Evolutionary conservation across 163 green algal genomes (phyloP), one percentile per base, ranked within the genome.

Genomic region (Volvox carteri): DNA sequence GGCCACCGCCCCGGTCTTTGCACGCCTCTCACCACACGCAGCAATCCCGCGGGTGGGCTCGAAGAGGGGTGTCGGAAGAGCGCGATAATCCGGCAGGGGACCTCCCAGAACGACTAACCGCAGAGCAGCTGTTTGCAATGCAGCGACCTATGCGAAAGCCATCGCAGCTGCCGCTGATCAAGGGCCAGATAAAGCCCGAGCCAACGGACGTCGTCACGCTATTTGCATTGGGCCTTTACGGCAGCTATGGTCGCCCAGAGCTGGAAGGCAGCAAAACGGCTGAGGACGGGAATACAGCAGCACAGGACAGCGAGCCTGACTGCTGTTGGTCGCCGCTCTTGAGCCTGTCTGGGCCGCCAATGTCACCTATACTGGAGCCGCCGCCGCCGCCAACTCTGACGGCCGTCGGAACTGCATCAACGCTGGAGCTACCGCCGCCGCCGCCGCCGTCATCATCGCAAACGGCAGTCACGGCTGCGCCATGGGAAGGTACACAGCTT

Each of bases 191-290:
- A 25, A 46, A 79, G 35, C 65, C 65, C 3, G 81, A 87, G 81
- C 68, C 60, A 12, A 88, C 83, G 30, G 68, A 81, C 68, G 50
- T 21, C 14, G 37, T 73, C 23, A 46, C 28, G 67, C 83, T 88
- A 4, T 88, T 88, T 35, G 83, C 83, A 25, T 52, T 88, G 28
- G 68, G 68, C 5, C 37, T 88, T 67, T 88, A 88, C 50, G 83
- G 83, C 35, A 87, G 46, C 67, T 85, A 42, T 30, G 19, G 77
- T 35, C 37, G 52, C 23, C 9, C 75, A 33, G 33, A 62, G 39
- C 58, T 7, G 39, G 39, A 78, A 14, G 54, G 18, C 2, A 42
- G 73, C 21, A 9, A 1, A 12, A 1, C 52, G 50, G 3, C n/a
- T 6, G 28, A 41, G 30, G 18, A n/a, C 28, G 62, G 42, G 4